phyloP scores from a whole-genome alignment of 164 flowering plant species.

The Dillenia turbinata region DNA sequence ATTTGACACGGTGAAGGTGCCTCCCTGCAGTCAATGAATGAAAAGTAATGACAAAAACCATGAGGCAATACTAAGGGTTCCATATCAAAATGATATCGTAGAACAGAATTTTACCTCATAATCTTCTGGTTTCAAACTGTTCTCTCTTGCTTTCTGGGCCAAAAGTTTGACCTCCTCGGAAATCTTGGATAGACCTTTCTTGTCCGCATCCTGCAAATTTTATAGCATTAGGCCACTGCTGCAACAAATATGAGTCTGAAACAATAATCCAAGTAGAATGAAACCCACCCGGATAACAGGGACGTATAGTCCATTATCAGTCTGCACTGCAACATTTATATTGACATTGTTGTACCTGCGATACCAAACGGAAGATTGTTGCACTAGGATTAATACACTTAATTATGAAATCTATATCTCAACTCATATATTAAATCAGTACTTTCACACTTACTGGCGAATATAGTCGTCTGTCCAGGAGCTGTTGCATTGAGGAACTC shows the following conservation, averaged over 20 bases:
- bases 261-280: background rate
- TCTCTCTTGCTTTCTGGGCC: constrained; percentile 87
- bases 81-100: background rate
- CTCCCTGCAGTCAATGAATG: constrained; percentile 53
- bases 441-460: constrained; percentile 65
- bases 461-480: constrained; percentile 95
- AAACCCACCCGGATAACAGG: constrained; percentile 75
- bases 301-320: constrained; percentile 87
- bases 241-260: background rate
- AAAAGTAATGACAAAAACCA: background rate
- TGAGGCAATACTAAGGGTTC: background rate
- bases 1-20: constrained; percentile 90
- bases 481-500: constrained; percentile 94
- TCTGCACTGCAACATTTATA: constrained; percentile 91
- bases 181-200: constrained; percentile 84
- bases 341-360: constrained; percentile 77
- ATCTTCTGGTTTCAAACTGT: constrained; percentile 88
- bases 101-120: constrained; percentile 58
- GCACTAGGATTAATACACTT: background rate
- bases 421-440: background rate
- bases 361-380: constrained; percentile 6
- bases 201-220: constrained; percentile 86
- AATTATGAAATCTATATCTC: background rate
- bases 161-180: constrained; percentile 74
- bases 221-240: background rate